Evolutionary conservation across 805 yeast species (phyloP).

Genomic region (Ogataea saltuana): DNA sequence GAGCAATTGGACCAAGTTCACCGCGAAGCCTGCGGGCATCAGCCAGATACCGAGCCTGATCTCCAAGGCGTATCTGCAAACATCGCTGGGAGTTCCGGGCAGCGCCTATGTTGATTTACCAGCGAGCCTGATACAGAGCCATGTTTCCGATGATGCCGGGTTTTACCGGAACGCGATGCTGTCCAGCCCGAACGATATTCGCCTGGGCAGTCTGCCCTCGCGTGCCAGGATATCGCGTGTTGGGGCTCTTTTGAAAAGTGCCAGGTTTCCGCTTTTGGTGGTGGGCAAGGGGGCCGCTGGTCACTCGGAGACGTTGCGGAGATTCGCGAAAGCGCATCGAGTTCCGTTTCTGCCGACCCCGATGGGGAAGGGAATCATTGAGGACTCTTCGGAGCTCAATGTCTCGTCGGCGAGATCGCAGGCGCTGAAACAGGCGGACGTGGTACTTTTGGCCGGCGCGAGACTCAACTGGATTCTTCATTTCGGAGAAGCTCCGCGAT

Average conservation of each 20-base stretch:
- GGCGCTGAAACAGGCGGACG: constrained; percentile 59
- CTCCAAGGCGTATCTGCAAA: constrained; percentile 46
- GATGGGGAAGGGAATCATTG: constrained; percentile 73
- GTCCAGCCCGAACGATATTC: no score
- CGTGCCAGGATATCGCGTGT: constrained; percentile 41
- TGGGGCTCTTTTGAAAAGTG: constrained; percentile 34
- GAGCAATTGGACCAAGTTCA: constrained; percentile 47
- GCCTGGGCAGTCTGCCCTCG: no score
- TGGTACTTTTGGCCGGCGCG: constrained; percentile 62
- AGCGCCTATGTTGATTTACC: constrained; percentile 65
- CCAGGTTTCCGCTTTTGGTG: constrained; percentile 53
- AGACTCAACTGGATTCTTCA: constrained; percentile 75
- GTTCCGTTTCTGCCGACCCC: constrained; percentile 72
- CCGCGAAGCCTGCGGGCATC: constrained; percentile 35
- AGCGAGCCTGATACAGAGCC: constrained; percentile 53
- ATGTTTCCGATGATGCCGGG: not conserved
- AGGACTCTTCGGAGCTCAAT: constrained; percentile 49
- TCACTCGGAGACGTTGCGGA: constrained; percentile 37
- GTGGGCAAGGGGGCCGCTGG: constrained; percentile 69
- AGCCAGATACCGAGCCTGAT: constrained; percentile 41
- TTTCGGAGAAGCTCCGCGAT: constrained; percentile 61
- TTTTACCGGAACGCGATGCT: no score
- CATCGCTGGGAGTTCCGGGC: constrained; percentile 57
- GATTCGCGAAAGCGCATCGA: constrained; percentile 42
- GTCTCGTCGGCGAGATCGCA: constrained; percentile 64